Evolutionary conservation across 2,329 filamentous ascomycete genomes (phyloP).

Genomic region (Fusarium euwallaceae): DNA sequence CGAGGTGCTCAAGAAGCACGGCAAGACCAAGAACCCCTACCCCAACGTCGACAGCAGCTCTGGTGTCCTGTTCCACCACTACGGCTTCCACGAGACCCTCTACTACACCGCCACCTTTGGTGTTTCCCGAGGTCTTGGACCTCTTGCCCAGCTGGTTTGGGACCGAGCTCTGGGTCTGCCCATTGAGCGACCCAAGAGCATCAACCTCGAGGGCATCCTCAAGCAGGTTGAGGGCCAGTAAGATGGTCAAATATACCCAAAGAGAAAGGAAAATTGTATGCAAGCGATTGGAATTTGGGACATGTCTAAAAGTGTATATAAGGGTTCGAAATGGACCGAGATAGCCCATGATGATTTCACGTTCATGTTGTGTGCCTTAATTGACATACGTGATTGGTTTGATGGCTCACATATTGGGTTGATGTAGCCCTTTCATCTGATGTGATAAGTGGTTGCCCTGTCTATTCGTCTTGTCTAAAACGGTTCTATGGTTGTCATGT

Average conservation of each 20-base stretch:
- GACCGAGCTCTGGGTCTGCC: slow-evolving; percentile 92
- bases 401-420: not conserved
- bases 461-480: not conserved
- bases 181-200: slow-evolving; percentile 98
- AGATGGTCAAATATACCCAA: slow-evolving; percentile 33
- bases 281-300: slow-evolving; percentile 19
- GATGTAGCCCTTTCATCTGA: not conserved
- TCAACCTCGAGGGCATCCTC: slow-evolving; percentile 89
- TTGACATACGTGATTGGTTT: not conserved
- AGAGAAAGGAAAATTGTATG: slow-evolving; percentile 20
- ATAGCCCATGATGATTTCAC: slow-evolving; percentile 33
- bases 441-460: not conserved
- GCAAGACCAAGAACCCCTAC: slow-evolving; percentile 98
- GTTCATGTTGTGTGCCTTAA: slow-evolving; percentile 13
- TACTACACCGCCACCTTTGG: slow-evolving; percentile 88
- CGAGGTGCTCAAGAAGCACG: slow-evolving; percentile 90
- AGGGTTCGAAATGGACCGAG: slow-evolving; percentile 22
- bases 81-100: slow-evolving; percentile 95
- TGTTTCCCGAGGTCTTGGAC: slow-evolving; percentile 80
- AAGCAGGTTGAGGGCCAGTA: slow-evolving; percentile 70
- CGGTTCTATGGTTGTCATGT: not conserved
- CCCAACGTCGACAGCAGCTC: slow-evolving; percentile 96
- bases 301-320: slow-evolving; percentile 44
- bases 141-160: slow-evolving; percentile 95
- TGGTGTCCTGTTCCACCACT: slow-evolving; percentile 97